These are phyloP conservation scores for Fraxinus velutina DNA, from an alignment of 305 asterid genomes.

Conservation along the genomic window DNA sequence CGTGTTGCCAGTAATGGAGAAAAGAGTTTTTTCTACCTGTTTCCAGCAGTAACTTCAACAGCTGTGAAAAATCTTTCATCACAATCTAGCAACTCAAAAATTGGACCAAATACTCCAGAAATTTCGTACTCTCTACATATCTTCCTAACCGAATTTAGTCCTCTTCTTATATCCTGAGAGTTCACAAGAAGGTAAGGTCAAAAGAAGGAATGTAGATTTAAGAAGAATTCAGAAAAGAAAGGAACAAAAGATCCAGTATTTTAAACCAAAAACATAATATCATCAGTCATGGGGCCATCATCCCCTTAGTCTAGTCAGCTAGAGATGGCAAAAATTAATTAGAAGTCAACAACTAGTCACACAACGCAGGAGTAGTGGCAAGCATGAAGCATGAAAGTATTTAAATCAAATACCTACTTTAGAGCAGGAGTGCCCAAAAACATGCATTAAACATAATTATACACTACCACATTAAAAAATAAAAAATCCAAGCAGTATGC, in stretches of 20 bases:
- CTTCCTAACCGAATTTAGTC: slow-evolving; percentile 75
- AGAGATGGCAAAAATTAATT: slow-evolving; percentile 16
- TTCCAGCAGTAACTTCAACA: slow-evolving; percentile 99
- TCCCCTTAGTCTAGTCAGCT: slow-evolving; percentile 9
- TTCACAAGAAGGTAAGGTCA: slow-evolving; percentile 13
- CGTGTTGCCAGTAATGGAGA: slow-evolving; percentile 8
- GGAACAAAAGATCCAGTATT: slow-evolving; percentile 1
- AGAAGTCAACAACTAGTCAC: slow-evolving; percentile 19
- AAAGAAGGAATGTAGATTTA: slow-evolving; percentile 10
- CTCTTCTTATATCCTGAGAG: slow-evolving; percentile 92
- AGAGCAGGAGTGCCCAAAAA: not conserved
- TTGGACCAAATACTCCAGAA: slow-evolving; percentile 81
- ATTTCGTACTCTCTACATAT: slow-evolving; percentile 55
- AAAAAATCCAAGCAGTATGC: not conserved
- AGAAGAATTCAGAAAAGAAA: not conserved
- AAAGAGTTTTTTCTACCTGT: slow-evolving; percentile 50
- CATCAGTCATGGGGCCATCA: not conserved
- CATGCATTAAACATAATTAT: not conserved
- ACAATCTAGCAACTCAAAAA: slow-evolving; percentile 87
- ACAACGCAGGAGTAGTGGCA: slow-evolving; percentile 9
- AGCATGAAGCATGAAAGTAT: not conserved
- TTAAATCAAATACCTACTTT: not conserved
- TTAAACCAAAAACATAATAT: slow-evolving; percentile 18
- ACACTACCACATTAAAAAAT: not conserved
- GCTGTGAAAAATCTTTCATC: slow-evolving; percentile 93